Evolutionary conservation across 805 yeast genomes (phyloP).

Genomic region (Tetrapisispora phaffii): DNA sequence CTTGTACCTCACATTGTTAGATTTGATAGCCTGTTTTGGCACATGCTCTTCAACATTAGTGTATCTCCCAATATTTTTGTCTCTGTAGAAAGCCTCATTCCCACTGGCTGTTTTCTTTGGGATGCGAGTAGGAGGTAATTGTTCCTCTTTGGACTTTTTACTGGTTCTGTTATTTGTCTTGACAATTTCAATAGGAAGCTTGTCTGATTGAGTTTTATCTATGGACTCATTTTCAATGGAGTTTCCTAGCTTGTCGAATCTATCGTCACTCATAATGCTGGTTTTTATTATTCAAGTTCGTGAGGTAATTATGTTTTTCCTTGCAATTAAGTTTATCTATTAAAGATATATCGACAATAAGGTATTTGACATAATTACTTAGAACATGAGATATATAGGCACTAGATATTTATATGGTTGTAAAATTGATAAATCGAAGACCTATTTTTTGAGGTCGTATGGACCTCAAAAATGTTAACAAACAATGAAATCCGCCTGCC

Average conservation of each 20-base stretch:
- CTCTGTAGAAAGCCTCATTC: slow-evolving; percentile 77
- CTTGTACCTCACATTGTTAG: background rate
- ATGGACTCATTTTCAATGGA: slow-evolving; percentile 57
- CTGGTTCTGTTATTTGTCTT: slow-evolving; percentile 74
- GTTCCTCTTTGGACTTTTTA: slow-evolving; percentile 74
- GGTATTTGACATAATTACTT: too few species aligned
- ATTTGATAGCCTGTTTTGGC: slow-evolving; percentile 37
- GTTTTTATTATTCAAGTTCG: too few species aligned
- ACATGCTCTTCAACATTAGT: slow-evolving; percentile 40
- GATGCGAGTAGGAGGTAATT: slow-evolving; percentile 39
- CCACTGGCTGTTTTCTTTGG: background rate
- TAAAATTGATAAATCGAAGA: too few species aligned
- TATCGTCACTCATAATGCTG: background rate
- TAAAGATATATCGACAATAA: too few species aligned
- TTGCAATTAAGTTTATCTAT: too few species aligned
- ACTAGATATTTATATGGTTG: too few species aligned
- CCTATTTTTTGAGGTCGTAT: too few species aligned
- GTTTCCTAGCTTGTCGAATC: slow-evolving; percentile 39
- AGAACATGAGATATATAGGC: too few species aligned
- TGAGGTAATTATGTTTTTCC: too few species aligned
- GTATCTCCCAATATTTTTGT: slow-evolving; percentile 58
- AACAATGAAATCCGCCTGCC: too few species aligned
- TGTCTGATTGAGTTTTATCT: slow-evolving; percentile 40
- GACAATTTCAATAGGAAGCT: slow-evolving; percentile 57
- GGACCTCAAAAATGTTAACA: too few species aligned